Evolutionary conservation across 805 yeast species (phyloP).

Genomic region (Barnettozyma salicaria): DNA sequence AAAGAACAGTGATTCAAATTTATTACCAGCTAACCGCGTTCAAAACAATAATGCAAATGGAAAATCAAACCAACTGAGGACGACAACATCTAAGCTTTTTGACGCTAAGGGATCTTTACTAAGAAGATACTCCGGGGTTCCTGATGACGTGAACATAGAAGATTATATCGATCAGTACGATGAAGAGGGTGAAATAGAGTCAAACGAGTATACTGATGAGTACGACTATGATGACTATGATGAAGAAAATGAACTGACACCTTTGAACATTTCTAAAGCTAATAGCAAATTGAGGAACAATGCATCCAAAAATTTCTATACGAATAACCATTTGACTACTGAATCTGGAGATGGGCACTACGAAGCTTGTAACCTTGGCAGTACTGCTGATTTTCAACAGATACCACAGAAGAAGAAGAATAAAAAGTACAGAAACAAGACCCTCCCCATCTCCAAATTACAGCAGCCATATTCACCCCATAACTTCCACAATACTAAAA

Average conservation of each 20-base stretch:
- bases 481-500: slow-evolving; percentile 33
- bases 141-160: slow-evolving; percentile 47
- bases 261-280: slow-evolving; percentile 20
- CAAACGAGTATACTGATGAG: slow-evolving; percentile 25
- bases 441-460: slow-evolving; percentile 22
- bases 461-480: slow-evolving; percentile 39
- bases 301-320: slow-evolving; percentile 22
- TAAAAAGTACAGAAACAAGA: slow-evolving; percentile 11
- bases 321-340: slow-evolving; percentile 25
- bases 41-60: background rate
- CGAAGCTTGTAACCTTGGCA: slow-evolving; percentile 5
- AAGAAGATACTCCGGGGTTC: slow-evolving; percentile 65
- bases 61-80: slow-evolving; percentile 36
- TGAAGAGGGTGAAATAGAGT: slow-evolving; percentile 33
- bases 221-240: slow-evolving; percentile 24
- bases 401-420: slow-evolving; percentile 20
- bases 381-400: slow-evolving; percentile 8
- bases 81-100: slow-evolving; percentile 68
- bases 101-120: slow-evolving; percentile 70
- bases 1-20: slow-evolving; percentile 16
- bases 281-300: slow-evolving; percentile 21
- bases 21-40: slow-evolving; percentile 5
- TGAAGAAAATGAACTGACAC: slow-evolving; percentile 26
- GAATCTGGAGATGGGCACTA: slow-evolving; percentile 13
- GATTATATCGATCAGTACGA: slow-evolving; percentile 39